These are phyloP conservation scores for Cutaneotrichosporon curvatum DNA, from an alignment of 1,284 basidiomycete genomes.

Conservation along the genomic window DNA sequence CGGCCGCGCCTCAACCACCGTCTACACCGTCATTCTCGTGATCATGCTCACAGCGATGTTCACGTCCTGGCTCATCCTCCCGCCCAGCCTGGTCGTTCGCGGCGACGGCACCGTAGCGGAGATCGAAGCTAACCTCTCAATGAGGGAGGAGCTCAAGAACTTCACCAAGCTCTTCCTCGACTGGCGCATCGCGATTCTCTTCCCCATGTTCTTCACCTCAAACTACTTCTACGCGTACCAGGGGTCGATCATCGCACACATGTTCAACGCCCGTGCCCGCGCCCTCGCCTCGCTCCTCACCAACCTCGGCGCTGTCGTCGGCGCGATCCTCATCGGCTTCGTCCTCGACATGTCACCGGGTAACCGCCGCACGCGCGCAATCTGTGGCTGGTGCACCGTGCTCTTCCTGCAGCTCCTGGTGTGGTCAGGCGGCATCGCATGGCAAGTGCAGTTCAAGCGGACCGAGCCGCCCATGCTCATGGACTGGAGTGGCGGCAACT, in stretches of 20 bases:
- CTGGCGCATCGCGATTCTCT: constrained; percentile 28
- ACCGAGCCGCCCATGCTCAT: not conserved
- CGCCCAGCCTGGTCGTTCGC: constrained; percentile 30
- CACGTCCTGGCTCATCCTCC: constrained; percentile 20
- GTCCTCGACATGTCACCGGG: constrained; percentile 31
- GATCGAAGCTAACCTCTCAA: constrained; percentile 16
- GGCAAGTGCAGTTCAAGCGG: constrained; percentile 16
- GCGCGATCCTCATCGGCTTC: constrained; percentile 34
- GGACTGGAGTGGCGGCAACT: not conserved
- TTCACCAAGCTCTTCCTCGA: constrained; percentile 28
- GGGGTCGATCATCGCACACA: constrained; percentile 29
- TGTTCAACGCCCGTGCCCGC: constrained; percentile 35
- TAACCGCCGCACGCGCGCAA: constrained; percentile 27
- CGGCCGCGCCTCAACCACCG: not conserved
- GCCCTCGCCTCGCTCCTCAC: constrained; percentile 29
- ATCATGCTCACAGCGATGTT: too few species aligned
- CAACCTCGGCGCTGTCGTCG: constrained; percentile 33
- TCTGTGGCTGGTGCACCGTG: constrained; percentile 21
- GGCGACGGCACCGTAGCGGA: constrained; percentile 32
- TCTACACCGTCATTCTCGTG: constrained; percentile 8
- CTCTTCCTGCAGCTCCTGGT: constrained; percentile 21
- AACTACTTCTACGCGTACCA: constrained; percentile 38
- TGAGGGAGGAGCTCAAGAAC: constrained; percentile 22
- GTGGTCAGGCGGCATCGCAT: constrained; percentile 28
- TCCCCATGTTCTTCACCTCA: constrained; percentile 36